Conservation (phyloP, 1,284 basidiomycete species). For the Melanopsichium pennsylvanicum region DNA sequence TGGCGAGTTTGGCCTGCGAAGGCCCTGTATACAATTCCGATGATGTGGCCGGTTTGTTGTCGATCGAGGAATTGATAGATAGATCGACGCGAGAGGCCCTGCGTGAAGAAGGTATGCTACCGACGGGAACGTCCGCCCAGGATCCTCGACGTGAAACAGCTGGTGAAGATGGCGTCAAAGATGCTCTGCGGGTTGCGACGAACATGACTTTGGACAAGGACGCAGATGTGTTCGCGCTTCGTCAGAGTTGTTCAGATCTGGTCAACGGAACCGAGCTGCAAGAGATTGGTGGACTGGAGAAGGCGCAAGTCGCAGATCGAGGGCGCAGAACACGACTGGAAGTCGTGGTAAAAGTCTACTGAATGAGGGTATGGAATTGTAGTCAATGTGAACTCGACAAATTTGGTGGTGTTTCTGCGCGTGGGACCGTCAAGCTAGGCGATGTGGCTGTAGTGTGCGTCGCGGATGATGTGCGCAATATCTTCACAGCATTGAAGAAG, state of each 20-base stretch:
- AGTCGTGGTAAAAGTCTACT: too few species aligned
- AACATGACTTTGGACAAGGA: conserved; percentile 20
- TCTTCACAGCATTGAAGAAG: background rate
- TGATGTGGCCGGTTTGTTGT: background rate
- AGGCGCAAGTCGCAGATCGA: too few species aligned
- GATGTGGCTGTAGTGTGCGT: background rate
- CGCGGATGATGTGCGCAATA: background rate
- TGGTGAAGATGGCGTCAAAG: conserved; percentile 36
- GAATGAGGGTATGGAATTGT: too few species aligned
- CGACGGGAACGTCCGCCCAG: conserved; percentile 24
- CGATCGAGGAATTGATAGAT: conserved; percentile 7
- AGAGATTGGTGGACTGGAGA: too few species aligned
- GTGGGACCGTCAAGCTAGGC: too few species aligned
- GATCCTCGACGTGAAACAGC: conserved; percentile 32
- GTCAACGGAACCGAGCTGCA: background rate
- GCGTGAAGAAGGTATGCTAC: conserved; percentile 21
- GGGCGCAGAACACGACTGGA: too few species aligned
- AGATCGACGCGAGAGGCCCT: conserved; percentile 32
- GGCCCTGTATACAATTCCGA: conserved; percentile 4
- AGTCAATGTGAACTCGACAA: too few species aligned
- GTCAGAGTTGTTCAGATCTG: background rate
- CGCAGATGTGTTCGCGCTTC: background rate
- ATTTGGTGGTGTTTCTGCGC: too few species aligned
- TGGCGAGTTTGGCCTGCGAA: conserved; percentile 18
- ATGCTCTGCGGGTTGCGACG: conserved; percentile 31